Base-by-base conservation (phyloP, 2,329 filamentous ascomycete species). In the Fusarium azukiicola region DNA sequence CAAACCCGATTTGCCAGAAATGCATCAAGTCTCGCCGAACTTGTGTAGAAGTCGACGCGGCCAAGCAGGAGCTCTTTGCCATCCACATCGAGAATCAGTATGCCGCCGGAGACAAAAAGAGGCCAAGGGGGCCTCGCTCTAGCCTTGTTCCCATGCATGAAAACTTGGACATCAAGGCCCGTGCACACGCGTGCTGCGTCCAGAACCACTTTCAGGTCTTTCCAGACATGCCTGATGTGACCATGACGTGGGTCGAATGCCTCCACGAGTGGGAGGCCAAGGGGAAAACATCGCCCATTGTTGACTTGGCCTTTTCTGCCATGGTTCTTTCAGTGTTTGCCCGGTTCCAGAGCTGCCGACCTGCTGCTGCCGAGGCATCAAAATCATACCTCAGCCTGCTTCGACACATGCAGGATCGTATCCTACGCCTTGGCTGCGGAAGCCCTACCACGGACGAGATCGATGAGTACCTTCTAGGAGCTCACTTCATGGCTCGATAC, bases 401-500 rank as follows among this genome's bases (percentile, higher is more conserved):
- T 21, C 58, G 40, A 42, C 40, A 63, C 40, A 63, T 63, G 40
- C 58, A 63, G 9, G 5, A 27, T 12, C 40, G 38, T 14, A 63
- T 63, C 40, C 58, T 16, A 13, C 58, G 40, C n/a, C n/a, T 63
- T 3, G 27, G 23, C 58, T 44, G 40, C 23, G 58, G 40, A 27
- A 63, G 11, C 27, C 40, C 16, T 7, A 44, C 14, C 38, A 23
- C 58, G 9, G 58, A 63, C 7, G 38, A 63, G 40, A 63, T 63
- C 16, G 23, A 63, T 6, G 58, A 42, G n/a, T 46, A 63, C 23
- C 16, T 63, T 5, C 23, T 63, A 4, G 58, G n/a, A 11, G 58
- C 58, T 32, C 58, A 63, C 23, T 32, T 63, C n/a, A 63, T 63
- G 58, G 58, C 58, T 5, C 40, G 58, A 63, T 63, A 63, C 58